phyloP scores from a whole-genome alignment of 345 rosid species.

The Linum lewisii region DNA sequence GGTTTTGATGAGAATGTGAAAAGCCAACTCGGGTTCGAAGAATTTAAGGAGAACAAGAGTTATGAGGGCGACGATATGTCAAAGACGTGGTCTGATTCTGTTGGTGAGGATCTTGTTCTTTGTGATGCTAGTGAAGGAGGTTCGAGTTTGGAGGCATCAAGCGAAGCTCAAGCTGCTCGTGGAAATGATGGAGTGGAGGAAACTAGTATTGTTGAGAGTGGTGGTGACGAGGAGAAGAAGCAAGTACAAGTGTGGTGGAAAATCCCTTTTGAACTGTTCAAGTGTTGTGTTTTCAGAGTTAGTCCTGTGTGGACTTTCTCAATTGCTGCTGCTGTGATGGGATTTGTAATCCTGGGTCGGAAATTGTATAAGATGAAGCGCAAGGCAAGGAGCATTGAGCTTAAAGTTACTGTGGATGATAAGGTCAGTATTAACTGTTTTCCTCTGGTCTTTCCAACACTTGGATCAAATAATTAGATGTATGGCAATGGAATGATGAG shows the following conservation, averaged over 20 bases:
- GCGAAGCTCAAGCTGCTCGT: slow-evolving; percentile 12
- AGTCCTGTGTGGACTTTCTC: slow-evolving; percentile 85
- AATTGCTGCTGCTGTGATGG: slow-evolving; percentile 84
- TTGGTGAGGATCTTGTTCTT: slow-evolving; percentile 29
- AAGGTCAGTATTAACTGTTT: slow-evolving; percentile 43
- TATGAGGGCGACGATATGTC: slow-evolving; percentile 22
- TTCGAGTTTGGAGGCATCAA: slow-evolving; percentile 16
- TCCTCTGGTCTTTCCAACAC: slow-evolving; percentile 6
- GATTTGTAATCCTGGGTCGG: slow-evolving; percentile 64
- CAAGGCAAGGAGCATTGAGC: slow-evolving; percentile 56
- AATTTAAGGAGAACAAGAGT: slow-evolving; percentile 21
- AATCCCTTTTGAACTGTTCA: slow-evolving; percentile 75
- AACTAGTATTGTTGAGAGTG: slow-evolving; percentile 14
- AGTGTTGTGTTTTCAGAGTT: slow-evolving; percentile 60
- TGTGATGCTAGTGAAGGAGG: slow-evolving; percentile 19
- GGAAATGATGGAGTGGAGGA: slow-evolving; percentile 17
- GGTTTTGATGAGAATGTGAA: slow-evolving; percentile 14
- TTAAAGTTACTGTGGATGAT: slow-evolving; percentile 77
- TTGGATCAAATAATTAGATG: not conserved
- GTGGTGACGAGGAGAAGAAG: slow-evolving; percentile 33
- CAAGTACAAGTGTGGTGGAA: slow-evolving; percentile 67
- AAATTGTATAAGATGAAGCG: slow-evolving; percentile 75
- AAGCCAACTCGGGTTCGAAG: slow-evolving; percentile 13
- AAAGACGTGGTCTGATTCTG: slow-evolving; percentile 34
- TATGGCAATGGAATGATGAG: too few species aligned